These are phyloP conservation scores for Camellia lanceoleosa DNA, from an alignment of 148 eudicot species.

Conservation along the genomic window DNA sequence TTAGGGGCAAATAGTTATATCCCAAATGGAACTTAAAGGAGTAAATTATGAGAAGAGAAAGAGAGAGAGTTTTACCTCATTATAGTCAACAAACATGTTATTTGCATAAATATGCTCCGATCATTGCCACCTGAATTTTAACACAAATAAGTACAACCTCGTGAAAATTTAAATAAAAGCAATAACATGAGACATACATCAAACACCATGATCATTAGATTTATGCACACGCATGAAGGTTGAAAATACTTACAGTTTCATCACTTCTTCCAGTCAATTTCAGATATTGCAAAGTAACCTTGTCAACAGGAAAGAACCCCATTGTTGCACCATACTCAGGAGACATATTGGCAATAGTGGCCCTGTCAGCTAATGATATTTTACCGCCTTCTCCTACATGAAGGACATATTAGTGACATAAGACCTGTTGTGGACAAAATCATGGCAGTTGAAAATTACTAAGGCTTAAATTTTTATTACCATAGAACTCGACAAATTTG, in stretches of 20 bases:
- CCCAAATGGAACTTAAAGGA: background rate
- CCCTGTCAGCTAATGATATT: constrained; percentile 69
- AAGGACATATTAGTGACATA: background rate
- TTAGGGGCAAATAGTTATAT: background rate
- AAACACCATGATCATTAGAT: background rate
- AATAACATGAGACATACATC: constrained; percentile 1
- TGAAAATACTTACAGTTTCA: constrained; percentile 45
- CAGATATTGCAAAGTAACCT: constrained; percentile 55
- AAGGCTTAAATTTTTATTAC: constrained; percentile 35
- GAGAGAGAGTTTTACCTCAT: constrained; percentile 35
- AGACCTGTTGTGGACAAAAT: background rate
- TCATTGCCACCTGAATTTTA: constrained; percentile 54
- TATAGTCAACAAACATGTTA: constrained; percentile 63
- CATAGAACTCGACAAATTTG: constrained; percentile 93
- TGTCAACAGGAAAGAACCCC: constrained; percentile 72
- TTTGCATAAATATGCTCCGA: constrained; percentile 68
- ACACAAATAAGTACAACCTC: background rate
- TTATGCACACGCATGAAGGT: background rate
- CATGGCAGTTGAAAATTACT: background rate
- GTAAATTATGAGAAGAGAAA: background rate
- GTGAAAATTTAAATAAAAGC: background rate
- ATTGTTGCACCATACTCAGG: constrained; percentile 72
- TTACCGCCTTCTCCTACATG: constrained; percentile 51
- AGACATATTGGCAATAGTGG: constrained; percentile 67
- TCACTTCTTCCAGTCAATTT: constrained; percentile 64